Conservation (phyloP, 352 stramenopile species). For the Globisporangium camurandrum region DNA sequence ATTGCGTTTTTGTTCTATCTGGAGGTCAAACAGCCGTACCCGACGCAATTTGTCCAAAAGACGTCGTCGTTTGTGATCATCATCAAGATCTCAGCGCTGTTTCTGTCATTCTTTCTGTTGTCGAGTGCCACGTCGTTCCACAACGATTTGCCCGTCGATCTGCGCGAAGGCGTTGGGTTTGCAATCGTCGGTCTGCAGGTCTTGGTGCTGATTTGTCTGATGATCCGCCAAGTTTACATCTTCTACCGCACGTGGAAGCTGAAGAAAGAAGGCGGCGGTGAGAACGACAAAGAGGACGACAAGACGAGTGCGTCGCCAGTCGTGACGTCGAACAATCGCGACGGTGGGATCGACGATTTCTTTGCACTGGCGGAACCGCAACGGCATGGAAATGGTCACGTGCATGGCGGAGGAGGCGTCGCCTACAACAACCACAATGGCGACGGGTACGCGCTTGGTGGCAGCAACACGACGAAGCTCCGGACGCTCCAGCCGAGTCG, state of each 20-base stretch:
- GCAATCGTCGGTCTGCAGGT: conserved; percentile 78
- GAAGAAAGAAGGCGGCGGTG: conserved; percentile 40
- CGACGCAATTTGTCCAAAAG: conserved; percentile 75
- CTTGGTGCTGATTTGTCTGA: conserved; percentile 70
- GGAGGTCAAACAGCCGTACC: conserved; percentile 79
- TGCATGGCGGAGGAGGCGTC: conserved; percentile 23
- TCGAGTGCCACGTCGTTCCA: conserved; percentile 64
- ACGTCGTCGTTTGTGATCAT: conserved; percentile 86
- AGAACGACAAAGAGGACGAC: conserved; percentile 29
- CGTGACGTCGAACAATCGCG: conserved; percentile 40
- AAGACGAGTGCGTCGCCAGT: conserved; percentile 10
- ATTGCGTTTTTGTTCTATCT: conserved; percentile 77
- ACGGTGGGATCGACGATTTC: conserved; percentile 31
- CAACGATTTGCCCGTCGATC: conserved; percentile 54
- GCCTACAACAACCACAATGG: conserved; percentile 18
- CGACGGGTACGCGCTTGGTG: conserved; percentile 6
- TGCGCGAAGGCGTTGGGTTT: conserved; percentile 71
- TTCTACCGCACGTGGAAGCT: conserved; percentile 86
- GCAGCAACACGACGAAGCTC: conserved; percentile 3
- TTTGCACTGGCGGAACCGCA: conserved; percentile 38
- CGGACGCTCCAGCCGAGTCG: conserved; percentile 16
- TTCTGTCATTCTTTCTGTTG: conserved; percentile 75
- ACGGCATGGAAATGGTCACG: conserved; percentile 15
- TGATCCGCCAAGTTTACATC: conserved; percentile 82
- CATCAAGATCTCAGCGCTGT: conserved; percentile 85